Evolutionary conservation across 805 yeast genomes (phyloP).

Genomic region (Candida insectorum): DNA sequence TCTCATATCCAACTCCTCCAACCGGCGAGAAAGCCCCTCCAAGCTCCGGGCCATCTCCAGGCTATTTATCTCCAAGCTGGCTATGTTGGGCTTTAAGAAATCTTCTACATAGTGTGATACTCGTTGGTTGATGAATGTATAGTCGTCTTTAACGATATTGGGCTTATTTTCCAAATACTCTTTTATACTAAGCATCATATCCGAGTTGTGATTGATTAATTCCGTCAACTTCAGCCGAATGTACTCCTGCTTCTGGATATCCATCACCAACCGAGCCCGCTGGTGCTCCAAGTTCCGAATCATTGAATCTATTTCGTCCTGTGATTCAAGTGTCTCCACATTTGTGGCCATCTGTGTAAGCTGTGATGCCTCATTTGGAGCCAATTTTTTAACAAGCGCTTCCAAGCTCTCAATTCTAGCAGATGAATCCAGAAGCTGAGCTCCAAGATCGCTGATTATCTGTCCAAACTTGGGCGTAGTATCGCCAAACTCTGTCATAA

Average conservation of each 20-base stretch:
- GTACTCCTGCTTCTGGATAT: slow-evolving; percentile 38
- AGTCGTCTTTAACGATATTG: slow-evolving; percentile 12
- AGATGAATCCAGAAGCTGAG: slow-evolving; percentile 10
- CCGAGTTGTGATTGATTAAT: slow-evolving; percentile 30
- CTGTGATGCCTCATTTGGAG: slow-evolving; percentile 12
- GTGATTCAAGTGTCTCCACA: slow-evolving; percentile 2
- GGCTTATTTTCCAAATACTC: slow-evolving; percentile 24
- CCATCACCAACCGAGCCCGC: slow-evolving; percentile 30
- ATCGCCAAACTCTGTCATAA: slow-evolving; percentile 13
- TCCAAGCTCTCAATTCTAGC: slow-evolving; percentile 17
- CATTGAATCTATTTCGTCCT: too few relatives aligned
- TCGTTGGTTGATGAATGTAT: slow-evolving; percentile 6
- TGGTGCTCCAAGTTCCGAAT: slow-evolving; percentile 21
- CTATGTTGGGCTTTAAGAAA: slow-evolving; percentile 3
- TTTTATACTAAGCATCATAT: slow-evolving; percentile 29
- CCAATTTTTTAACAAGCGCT: slow-evolving; percentile 16
- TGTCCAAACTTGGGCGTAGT: slow-evolving; percentile 9
- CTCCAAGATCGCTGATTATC: slow-evolving; percentile 4
- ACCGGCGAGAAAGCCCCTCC: background rate
- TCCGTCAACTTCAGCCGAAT: slow-evolving; percentile 27
- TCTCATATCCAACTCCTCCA: background rate
- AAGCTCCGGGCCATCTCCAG: slow-evolving; percentile 5
- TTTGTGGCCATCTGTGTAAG: background rate
- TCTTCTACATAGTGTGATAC: slow-evolving; percentile 6
- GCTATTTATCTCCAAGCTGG: slow-evolving; percentile 7